These are phyloP conservation scores for Saprolegnia parasitica DNA, from an alignment of 352 stramenopile species.

Conservation along the genomic window DNA sequence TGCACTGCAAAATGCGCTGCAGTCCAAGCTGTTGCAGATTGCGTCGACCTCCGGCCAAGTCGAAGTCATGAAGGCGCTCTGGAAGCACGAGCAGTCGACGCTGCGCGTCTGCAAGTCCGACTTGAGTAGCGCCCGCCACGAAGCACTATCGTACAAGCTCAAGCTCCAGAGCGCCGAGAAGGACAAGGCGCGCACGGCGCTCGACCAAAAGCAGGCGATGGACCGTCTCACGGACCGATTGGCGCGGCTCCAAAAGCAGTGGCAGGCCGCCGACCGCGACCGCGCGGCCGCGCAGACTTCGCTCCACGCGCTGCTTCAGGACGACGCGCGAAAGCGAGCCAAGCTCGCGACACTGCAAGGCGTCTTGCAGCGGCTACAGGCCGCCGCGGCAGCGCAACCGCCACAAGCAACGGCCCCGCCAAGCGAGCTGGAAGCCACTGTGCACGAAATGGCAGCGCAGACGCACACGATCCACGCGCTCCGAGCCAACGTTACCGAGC, in stretches of 20 bases:
- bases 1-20: conserved; percentile 47
- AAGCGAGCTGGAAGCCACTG: background rate
- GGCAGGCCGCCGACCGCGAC: background rate
- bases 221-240: background rate
- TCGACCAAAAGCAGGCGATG: background rate
- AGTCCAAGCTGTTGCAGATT: conserved; percentile 57
- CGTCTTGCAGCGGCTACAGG: background rate
- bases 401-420: background rate
- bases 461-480: background rate
- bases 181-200: conserved; percentile 30
- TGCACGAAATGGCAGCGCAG: background rate
- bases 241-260: background rate
- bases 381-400: no score
- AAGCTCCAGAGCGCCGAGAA: conserved; percentile 61
- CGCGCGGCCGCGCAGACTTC: background rate
- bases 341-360: background rate
- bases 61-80: conserved; percentile 32
- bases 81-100: conserved; percentile 51
- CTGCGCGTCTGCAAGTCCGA: conserved; percentile 35
- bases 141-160: conserved; percentile 46
- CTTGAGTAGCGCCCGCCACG: conserved; percentile 47
- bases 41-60: conserved; percentile 15
- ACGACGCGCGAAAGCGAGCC: background rate
- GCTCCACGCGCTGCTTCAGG: background rate
- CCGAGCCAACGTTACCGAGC: background rate